Evolutionary conservation across 2,329 filamentous ascomycete genomes (phyloP), one percentile per base, ranked within the genome.

Genomic region (Rhinocladiella mackenziei): DNA sequence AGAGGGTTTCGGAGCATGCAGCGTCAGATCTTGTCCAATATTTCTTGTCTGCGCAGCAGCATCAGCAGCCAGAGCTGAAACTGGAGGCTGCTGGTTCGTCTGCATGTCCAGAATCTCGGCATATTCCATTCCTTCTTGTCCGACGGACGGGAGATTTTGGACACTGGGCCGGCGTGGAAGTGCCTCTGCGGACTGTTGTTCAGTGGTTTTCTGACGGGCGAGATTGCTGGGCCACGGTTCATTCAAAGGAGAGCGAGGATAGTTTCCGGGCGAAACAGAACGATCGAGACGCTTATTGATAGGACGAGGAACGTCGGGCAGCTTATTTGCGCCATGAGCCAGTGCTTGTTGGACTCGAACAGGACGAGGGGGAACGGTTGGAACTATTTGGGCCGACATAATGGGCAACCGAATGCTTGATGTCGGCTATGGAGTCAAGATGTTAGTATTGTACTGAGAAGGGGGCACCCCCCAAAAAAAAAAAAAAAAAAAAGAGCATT

Each of bases 51-150:
- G 83, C 58, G 84, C 76, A 7, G 84, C 80, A 4, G 77, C 75
- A 23, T 58, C 54, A 7, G 51, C 28, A 22, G 31, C 48, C 13
- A 50, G 30, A 48, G 55, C 25, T 53, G 57, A 46, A 57, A 60
- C 44, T 60, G 64, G 66, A 59, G 44, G 65, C 60, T 76, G 68
- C 56, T 71, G 60, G 26, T 65, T 61, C 56, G 61, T 68, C 30
- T 63, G 61, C 53, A 67, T 62, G 51, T 68, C 65, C 43, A 47
- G 37, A 38, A 80, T 69, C 58, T 78, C 83, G 39, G 80, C 86
- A 67, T 96, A 96, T 69, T 96, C 91, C 56, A 75, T 80, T 51
- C 91, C 91, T 69, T 96, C 91, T 62, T 96, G 83, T 45, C 91
- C 91, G 43, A 95, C 76, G 1, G 85, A 85, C 11, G 91, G 91